These are phyloP conservation scores for Malassezia sp. DNA, from an alignment of 1,284 basidiomycete genomes.

Conservation along the genomic window DNA sequence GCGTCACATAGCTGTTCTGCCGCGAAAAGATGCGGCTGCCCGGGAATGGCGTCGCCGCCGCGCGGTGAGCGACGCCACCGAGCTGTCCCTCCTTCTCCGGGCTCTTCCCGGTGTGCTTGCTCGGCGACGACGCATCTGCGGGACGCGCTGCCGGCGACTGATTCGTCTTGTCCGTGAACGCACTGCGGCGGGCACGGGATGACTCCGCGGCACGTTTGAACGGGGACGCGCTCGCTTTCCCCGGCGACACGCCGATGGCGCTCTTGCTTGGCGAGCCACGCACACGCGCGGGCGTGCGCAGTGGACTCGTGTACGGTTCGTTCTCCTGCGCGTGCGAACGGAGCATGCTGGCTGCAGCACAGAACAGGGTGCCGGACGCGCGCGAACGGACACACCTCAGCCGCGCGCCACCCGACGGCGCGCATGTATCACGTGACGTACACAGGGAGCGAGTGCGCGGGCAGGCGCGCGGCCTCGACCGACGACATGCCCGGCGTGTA, in stretches of 20 bases:
- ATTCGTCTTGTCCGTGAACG: constrained; percentile 17
- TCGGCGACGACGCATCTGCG: constrained; percentile 3
- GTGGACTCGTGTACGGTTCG: not conserved
- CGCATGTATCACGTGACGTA: constrained; percentile 4
- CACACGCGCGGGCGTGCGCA: constrained; percentile 3
- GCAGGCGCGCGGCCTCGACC: not conserved
- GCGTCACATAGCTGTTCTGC: constrained; percentile 29
- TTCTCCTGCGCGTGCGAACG: constrained; percentile 7
- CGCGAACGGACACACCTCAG: not conserved
- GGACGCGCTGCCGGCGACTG: constrained; percentile 5
- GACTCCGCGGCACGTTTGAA: constrained; percentile 5
- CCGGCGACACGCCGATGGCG: not conserved
- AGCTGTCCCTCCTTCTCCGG: constrained; percentile 3
- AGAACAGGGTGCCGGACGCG: not conserved
- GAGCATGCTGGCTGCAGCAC: too few species aligned
- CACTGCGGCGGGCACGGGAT: constrained; percentile 5
- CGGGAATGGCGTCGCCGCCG: constrained; percentile 12
- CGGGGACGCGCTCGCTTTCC: constrained; percentile 1
- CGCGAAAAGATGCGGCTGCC: too few species aligned
- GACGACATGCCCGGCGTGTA: constrained; percentile 41
- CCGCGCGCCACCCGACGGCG: not conserved
- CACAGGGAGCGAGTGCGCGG: not conserved
- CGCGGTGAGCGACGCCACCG: too few species aligned
- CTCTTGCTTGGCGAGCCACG: too few species aligned
- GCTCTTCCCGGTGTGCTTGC: not conserved